Conservation (phyloP, 176 grass and related monocot species). For the sorghum (Sorghum bicolor) region DNA sequence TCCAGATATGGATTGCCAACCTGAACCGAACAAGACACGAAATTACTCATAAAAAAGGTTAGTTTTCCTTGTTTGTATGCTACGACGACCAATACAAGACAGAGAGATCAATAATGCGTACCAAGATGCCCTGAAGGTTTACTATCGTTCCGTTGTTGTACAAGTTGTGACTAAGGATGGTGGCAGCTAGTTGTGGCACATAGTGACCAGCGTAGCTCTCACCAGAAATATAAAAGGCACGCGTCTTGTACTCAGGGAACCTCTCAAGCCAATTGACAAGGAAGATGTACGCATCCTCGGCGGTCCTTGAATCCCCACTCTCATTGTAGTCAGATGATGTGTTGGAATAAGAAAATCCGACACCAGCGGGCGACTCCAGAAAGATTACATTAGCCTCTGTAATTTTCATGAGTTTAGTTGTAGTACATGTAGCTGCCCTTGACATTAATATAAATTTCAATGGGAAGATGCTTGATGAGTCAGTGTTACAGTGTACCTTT, state of each 20-base stretch:
- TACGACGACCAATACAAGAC: too few relatives aligned
- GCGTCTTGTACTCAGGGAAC: conserved; percentile 38
- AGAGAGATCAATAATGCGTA: background rate
- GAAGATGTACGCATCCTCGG: conserved; percentile 33
- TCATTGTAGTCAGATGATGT: conserved; percentile 4
- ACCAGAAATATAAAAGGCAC: conserved; percentile 51
- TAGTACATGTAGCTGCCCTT: background rate
- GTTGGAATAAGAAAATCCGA: conserved; percentile 60
- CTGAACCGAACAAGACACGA: background rate
- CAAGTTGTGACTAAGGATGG: conserved; percentile 32
- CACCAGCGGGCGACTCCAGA: conserved; percentile 52
- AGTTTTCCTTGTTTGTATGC: background rate
- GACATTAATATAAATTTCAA: background rate
- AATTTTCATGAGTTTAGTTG: background rate
- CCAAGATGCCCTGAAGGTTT: conserved; percentile 44
- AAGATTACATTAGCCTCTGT: conserved; percentile 55
- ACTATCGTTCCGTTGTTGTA: conserved; percentile 13
- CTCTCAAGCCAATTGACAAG: conserved; percentile 45
- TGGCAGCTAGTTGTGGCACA: conserved; percentile 33
- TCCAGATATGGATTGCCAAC: conserved; percentile 47
- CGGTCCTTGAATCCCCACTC: conserved; percentile 35
- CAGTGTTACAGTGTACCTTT: conserved; percentile 17
- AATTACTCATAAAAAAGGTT: background rate
- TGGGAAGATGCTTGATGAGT: background rate
- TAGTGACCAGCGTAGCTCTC: conserved; percentile 67